Evolutionary conservation across 176 grass and related monocot genomes (phyloP).

Genomic region (Phoenix dactylifera): DNA sequence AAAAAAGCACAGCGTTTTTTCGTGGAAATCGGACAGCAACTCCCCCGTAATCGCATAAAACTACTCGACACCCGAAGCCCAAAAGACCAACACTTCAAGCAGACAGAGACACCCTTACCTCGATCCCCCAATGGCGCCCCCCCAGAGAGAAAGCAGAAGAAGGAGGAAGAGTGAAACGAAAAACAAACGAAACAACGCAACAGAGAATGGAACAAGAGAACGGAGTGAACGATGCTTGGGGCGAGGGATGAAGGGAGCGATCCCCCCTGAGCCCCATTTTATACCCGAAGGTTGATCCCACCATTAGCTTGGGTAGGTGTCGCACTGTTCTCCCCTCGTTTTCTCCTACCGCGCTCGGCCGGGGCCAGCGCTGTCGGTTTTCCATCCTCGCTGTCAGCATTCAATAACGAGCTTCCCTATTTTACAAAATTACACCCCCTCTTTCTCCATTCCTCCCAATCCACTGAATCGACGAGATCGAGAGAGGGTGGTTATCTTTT

Average conservation of each 20-base stretch:
- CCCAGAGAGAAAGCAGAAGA: not conserved
- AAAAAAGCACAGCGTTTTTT: too few species aligned
- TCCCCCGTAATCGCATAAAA: too few species aligned
- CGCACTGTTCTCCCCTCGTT: too few species aligned
- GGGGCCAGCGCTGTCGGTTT: not conserved
- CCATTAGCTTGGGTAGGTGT: not conserved
- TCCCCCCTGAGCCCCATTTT: constrained; percentile 19
- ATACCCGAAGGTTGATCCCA: constrained; percentile 15
- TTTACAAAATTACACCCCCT: not conserved
- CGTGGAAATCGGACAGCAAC: too few species aligned
- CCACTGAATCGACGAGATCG: not conserved
- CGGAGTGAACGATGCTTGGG: constrained; percentile 30
- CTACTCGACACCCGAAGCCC: too few species aligned
- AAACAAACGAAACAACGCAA: constrained; percentile 2
- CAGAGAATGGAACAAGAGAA: constrained; percentile 2
- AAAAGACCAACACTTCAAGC: too few species aligned
- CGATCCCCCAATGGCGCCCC: too few species aligned
- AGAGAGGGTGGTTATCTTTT: too few species aligned
- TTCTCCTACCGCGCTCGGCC: too few species aligned
- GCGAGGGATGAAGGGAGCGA: constrained; percentile 19
- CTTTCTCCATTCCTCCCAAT: not conserved
- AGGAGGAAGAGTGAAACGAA: not conserved
- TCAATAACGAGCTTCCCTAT: not conserved
- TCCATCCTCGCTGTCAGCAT: not conserved
- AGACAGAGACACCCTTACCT: too few species aligned